Evolutionary conservation across 129 eudicot genomes (phyloP).

Genomic region (Arctium lappa): DNA sequence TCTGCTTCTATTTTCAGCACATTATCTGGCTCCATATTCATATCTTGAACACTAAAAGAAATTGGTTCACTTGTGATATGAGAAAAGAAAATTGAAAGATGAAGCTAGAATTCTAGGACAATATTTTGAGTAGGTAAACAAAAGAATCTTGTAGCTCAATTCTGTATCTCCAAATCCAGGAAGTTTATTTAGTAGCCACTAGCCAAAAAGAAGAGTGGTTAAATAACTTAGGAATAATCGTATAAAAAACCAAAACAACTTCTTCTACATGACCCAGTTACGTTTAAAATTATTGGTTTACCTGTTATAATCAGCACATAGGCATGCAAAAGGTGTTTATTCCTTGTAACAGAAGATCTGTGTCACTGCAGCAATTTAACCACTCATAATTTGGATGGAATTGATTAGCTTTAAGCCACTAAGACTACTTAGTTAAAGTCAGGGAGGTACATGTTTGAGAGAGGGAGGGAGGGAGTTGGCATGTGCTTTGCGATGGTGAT

Average conservation of each 20-base stretch:
- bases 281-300: not conserved
- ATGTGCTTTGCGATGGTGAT: not conserved
- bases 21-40: not conserved
- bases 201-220: not conserved
- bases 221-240: not conserved
- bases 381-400: slow-evolving; percentile 2
- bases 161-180: not conserved
- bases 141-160: not conserved
- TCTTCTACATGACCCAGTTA: not conserved
- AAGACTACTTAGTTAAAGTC: not conserved
- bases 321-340: slow-evolving; percentile 4
- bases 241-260: not conserved
- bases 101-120: slow-evolving; percentile 11
- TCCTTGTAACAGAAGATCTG: slow-evolving; percentile 2
- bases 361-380: not conserved
- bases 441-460: not conserved
- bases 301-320: slow-evolving; percentile 14
- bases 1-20: slow-evolving; percentile 3
- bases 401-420: not conserved
- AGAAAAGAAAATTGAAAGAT: not conserved
- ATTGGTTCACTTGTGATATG: not conserved
- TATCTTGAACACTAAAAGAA: not conserved
- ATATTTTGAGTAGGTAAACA: not conserved
- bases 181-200: not conserved
- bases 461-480: not conserved